Conservation (phyloP, 495 filamentous ascomycete species). For the Annulohypoxylon nitens region DNA sequence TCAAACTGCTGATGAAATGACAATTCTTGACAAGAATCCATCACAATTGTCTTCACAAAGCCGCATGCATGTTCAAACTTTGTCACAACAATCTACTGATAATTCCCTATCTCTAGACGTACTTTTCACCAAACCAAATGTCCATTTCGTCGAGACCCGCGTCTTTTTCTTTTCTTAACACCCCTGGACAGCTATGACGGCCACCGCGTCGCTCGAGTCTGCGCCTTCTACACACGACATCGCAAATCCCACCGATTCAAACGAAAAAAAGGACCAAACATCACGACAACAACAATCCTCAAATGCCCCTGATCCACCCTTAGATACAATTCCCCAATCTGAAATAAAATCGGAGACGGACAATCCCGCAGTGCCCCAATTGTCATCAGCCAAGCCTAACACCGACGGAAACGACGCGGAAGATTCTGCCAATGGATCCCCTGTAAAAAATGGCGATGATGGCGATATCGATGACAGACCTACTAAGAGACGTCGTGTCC, state of each 20-base stretch:
- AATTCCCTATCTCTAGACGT: conserved; percentile 71
- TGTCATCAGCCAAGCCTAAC: conserved; percentile 37
- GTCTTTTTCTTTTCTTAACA: conserved; percentile 57
- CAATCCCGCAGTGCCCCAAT: conserved; percentile 16
- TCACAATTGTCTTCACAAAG: conserved; percentile 56
- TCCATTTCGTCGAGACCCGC: conserved; percentile 75
- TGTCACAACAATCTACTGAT: conserved; percentile 60
- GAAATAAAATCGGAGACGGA: conserved; percentile 33
- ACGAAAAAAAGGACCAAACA: conserved; percentile 30
- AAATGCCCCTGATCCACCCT: background rate
- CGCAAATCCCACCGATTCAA: conserved; percentile 47
- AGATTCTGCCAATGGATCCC: conserved; percentile 27
- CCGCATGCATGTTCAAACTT: conserved; percentile 74
- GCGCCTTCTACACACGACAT: conserved; percentile 55
- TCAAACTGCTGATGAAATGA: conserved; percentile 61
- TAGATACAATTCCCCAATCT: conserved; percentile 8
- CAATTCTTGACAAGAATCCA: conserved; percentile 55
- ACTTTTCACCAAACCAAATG: conserved; percentile 70
- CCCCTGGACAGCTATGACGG: conserved; percentile 63
- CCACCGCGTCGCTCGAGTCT: conserved; percentile 63
- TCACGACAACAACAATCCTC: conserved; percentile 4
- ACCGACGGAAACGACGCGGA: conserved; percentile 37
- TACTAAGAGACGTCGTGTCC: conserved; percentile 79
- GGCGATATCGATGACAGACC: conserved; percentile 67
- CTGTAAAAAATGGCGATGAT: conserved; percentile 44